Percentiles rank a stretch among this genome's conserved stretches.
phyloP scores from a whole-genome alignment of 345 rosid genomes.

The Acer saccharum region DNA sequence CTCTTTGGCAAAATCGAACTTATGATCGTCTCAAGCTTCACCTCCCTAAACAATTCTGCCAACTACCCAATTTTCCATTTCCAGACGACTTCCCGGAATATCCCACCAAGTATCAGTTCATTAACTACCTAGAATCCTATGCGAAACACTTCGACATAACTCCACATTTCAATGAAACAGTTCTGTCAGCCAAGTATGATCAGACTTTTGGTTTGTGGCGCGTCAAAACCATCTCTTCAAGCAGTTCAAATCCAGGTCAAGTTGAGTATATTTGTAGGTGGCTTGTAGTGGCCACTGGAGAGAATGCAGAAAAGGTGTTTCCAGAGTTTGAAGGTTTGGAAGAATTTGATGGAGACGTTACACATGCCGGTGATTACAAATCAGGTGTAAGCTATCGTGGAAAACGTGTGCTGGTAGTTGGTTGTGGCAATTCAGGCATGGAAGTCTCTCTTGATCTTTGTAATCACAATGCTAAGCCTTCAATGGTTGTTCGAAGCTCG shows the following conservation, averaged over 20 bases:
- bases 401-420: conserved; percentile 71
- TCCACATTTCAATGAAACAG: conserved; percentile 70
- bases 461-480: conserved; percentile 67
- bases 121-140: conserved; percentile 66
- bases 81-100: conserved; percentile 74
- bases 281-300: conserved; percentile 91
- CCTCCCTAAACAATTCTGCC: conserved; percentile 84
- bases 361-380: conserved; percentile 78
- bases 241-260: conserved; percentile 37
- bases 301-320: conserved; percentile 78
- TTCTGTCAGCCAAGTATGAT: conserved; percentile 71
- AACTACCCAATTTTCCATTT: conserved; percentile 62
- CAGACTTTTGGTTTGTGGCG: conserved; percentile 70
- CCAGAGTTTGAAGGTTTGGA: conserved; percentile 75
- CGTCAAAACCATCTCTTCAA: conserved; percentile 52
- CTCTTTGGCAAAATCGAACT: conserved; percentile 83
- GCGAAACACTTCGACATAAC: conserved; percentile 58
- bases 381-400: conserved; percentile 63
- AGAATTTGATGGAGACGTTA: conserved; percentile 59
- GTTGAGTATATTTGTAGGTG: conserved; percentile 76
- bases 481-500: conserved; percentile 82
- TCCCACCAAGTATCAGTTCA: conserved; percentile 76
- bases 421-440: conserved; percentile 96
- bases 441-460: conserved; percentile 85
- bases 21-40: conserved; percentile 88